phyloP scores from a whole-genome alignment of 1,284 basidiomycete species.

The Omphalotus olearius region DNA sequence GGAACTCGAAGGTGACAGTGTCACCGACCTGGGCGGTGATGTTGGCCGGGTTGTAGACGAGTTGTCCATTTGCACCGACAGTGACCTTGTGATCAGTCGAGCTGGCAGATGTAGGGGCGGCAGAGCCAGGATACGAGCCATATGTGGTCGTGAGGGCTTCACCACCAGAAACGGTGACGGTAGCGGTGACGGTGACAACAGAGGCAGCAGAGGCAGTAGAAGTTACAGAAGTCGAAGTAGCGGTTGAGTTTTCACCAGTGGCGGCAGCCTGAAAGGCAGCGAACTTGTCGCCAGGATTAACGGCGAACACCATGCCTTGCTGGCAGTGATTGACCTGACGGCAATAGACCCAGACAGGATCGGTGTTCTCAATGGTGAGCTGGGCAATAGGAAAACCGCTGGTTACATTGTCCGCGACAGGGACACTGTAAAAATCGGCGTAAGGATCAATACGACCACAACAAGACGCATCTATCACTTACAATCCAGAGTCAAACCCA shows the following conservation, averaged over 20 bases:
- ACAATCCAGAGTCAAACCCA: slow-evolving; percentile 62
- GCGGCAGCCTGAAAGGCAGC: slow-evolving; percentile 49
- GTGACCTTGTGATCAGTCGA: slow-evolving; percentile 42
- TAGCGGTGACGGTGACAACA: slow-evolving; percentile 30
- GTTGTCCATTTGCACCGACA: slow-evolving; percentile 42
- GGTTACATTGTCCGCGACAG: slow-evolving; percentile 43
- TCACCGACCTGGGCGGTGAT: slow-evolving; percentile 55
- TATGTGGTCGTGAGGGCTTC: slow-evolving; percentile 28
- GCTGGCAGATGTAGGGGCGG: slow-evolving; percentile 26
- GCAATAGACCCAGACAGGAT: slow-evolving; percentile 63
- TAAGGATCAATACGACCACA: not conserved
- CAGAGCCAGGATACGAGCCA: slow-evolving; percentile 26
- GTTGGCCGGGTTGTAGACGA: slow-evolving; percentile 49
- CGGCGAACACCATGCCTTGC: slow-evolving; percentile 56
- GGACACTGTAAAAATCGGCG: slow-evolving; percentile 32
- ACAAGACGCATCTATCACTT: slow-evolving; percentile 19
- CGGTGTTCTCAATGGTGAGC: slow-evolving; percentile 37
- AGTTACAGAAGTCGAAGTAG: slow-evolving; percentile 15
- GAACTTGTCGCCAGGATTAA: slow-evolving; percentile 54
- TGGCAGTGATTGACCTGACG: slow-evolving; percentile 37
- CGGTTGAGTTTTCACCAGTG: slow-evolving; percentile 27
- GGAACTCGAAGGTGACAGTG: slow-evolving; percentile 60
- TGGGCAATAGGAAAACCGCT: slow-evolving; percentile 41
- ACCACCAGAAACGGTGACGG: slow-evolving; percentile 30
- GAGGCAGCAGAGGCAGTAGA: slow-evolving; percentile 22